phyloP scores from a whole-genome alignment of 345 rosid species.

The Eucalyptus caleyi region DNA sequence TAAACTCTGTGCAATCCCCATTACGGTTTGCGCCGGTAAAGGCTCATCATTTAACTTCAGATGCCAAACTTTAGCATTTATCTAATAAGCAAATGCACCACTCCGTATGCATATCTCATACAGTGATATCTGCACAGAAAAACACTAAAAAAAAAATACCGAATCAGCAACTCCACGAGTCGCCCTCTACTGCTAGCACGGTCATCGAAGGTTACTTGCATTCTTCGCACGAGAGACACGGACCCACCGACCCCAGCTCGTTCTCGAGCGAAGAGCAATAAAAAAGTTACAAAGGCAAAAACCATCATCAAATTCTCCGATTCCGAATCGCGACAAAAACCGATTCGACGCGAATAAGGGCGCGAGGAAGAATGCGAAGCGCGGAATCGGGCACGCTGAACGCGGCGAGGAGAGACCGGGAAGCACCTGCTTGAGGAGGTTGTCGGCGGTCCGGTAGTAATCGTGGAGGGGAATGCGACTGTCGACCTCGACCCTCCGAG shows the following conservation, averaged over 20 bases:
- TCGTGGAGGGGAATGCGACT: slow-evolving; percentile 68
- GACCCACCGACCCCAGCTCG: not conserved
- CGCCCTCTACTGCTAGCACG: not conserved
- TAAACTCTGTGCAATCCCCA: not conserved
- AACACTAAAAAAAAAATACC: not conserved
- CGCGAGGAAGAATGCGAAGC: not conserved
- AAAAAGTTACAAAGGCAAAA: rapidly evolving
- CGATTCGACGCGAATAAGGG: not conserved
- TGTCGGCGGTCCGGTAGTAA: slow-evolving; percentile 85
- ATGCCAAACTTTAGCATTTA: not conserved
- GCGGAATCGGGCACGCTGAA: not conserved
- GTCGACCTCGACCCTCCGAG: slow-evolving; percentile 72
- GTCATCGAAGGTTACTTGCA: not conserved
- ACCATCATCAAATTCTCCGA: not conserved
- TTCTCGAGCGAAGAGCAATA: not conserved
- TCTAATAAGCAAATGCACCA: not conserved
- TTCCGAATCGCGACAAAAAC: not conserved
- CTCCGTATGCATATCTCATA: not conserved
- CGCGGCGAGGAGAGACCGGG: not conserved
- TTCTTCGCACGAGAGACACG: not conserved
- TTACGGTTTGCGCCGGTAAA: not conserved
- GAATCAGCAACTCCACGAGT: not conserved
- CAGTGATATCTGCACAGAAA: not conserved
- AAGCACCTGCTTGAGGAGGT: slow-evolving; percentile 77
- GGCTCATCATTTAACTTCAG: not conserved